A percentile compares a stretch with the other conserved stretches of the same genome.
phyloP scores from a whole-genome alignment of 805 yeast species.

The Zygosaccharomyces lentus region DNA sequence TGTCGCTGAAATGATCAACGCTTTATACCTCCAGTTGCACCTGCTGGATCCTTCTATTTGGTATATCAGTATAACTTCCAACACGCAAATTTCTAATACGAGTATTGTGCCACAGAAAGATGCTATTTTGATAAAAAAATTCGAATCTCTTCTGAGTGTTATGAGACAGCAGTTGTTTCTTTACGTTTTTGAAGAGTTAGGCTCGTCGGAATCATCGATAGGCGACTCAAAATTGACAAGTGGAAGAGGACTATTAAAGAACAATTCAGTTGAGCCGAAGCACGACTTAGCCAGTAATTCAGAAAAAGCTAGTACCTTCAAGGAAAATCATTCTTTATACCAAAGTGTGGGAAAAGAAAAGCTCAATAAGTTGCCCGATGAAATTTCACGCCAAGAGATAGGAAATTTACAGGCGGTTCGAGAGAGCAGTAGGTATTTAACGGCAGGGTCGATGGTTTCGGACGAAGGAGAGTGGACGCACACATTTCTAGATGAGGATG shows the following conservation, averaged over 20 bases:
- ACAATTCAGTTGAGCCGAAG: too few species aligned
- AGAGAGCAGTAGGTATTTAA: constrained; percentile 3
- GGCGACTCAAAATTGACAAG: too few species aligned
- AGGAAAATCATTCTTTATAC: too few species aligned
- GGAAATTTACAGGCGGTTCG: not conserved
- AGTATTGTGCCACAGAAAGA: constrained; percentile 45
- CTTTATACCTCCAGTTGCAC: constrained; percentile 22
- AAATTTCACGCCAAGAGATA: too few species aligned
- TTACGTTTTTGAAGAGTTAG: constrained; percentile 1
- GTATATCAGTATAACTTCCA: constrained; percentile 32
- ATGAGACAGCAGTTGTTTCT: constrained; percentile 13
- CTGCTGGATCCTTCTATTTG: constrained; percentile 35
- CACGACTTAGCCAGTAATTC: too few species aligned
- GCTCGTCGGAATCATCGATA: not conserved
- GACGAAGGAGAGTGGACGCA: constrained; percentile 17
- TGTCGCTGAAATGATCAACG: constrained; percentile 24
- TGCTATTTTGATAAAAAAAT: constrained; percentile 35
- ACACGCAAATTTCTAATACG: constrained; percentile 32
- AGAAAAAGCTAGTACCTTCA: too few species aligned
- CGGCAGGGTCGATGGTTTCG: constrained; percentile 15
- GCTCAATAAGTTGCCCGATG: too few species aligned
- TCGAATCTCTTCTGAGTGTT: constrained; percentile 18
- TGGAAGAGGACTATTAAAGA: too few species aligned
- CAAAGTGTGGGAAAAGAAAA: too few species aligned
- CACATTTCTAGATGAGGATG: constrained; percentile 8